A percentile compares a stretch with the other conserved stretches of the same genome.
These are phyloP conservation scores for Pichia thaimueangensis DNA, from an alignment of 805 yeast genomes.

Conservation along the genomic window DNA sequence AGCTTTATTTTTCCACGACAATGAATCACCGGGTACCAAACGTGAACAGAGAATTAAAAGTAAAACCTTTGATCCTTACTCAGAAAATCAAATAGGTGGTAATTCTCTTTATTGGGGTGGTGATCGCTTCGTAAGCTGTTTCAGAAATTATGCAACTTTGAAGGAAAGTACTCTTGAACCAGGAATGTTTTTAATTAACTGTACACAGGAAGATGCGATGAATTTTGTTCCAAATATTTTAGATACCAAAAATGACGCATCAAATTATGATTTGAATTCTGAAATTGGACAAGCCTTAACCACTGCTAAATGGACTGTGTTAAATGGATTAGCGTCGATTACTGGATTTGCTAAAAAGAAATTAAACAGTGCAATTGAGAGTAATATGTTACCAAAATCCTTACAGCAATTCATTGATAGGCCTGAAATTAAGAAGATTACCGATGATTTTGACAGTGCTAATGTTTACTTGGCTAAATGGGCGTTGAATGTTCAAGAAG, in stretches of 20 bases:
- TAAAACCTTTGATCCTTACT: slow-evolving; percentile 70
- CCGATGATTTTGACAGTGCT: slow-evolving; percentile 91
- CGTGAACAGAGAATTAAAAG: slow-evolving; percentile 53
- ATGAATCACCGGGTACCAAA: slow-evolving; percentile 70
- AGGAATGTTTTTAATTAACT: slow-evolving; percentile 70
- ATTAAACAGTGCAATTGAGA: slow-evolving; percentile 50
- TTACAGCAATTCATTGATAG: slow-evolving; percentile 55
- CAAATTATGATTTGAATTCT: slow-evolving; percentile 24
- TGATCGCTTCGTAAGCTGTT: slow-evolving; percentile 54
- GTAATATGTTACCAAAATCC: slow-evolving; percentile 41
- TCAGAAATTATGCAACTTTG: slow-evolving; percentile 51
- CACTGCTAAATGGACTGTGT: slow-evolving; percentile 77
- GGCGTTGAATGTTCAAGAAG: slow-evolving; percentile 92
- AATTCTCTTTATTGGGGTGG: slow-evolving; percentile 86
- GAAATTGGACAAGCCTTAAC: slow-evolving; percentile 45
- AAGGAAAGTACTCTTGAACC: slow-evolving; percentile 68
- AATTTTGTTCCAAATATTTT: slow-evolving; percentile 47
- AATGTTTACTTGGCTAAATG: slow-evolving; percentile 89
- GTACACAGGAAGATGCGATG: slow-evolving; percentile 57
- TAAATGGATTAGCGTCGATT: slow-evolving; percentile 78
- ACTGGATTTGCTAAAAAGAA: slow-evolving; percentile 60
- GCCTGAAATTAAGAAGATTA: slow-evolving; percentile 75
- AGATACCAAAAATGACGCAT: slow-evolving; percentile 29
- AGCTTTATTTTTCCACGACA: slow-evolving; percentile 87
- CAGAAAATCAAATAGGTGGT: slow-evolving; percentile 38